Percentiles rank a stretch among this genome's conserved stretches.
phyloP scores from a whole-genome alignment of 2,329 filamentous ascomycete species.

The Ceratocystiopsis sp. region DNA sequence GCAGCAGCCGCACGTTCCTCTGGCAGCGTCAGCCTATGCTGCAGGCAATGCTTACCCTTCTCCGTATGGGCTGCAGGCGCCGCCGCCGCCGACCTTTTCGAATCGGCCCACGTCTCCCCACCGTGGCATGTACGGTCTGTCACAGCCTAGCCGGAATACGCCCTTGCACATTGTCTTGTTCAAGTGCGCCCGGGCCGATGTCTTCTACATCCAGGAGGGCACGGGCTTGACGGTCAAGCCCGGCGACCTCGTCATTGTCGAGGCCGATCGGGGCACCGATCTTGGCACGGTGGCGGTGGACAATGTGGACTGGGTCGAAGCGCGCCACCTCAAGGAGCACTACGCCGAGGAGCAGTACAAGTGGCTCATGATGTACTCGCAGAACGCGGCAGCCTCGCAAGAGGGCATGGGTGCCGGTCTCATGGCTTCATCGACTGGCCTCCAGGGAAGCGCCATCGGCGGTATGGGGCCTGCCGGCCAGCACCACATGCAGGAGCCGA shows the following conservation, averaged over 20 bases:
- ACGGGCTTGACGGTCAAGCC: slow-evolving; percentile 80
- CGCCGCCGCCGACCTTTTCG: slow-evolving; percentile 18
- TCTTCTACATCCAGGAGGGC: slow-evolving; percentile 93
- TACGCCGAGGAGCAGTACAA: slow-evolving; percentile 93
- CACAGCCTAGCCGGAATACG: slow-evolving; percentile 47
- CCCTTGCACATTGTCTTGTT: slow-evolving; percentile 82
- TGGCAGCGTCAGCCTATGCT: slow-evolving; percentile 9
- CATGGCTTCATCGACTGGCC: slow-evolving; percentile 44
- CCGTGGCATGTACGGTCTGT: slow-evolving; percentile 42
- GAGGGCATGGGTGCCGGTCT: slow-evolving; percentile 44
- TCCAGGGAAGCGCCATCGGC: slow-evolving; percentile 54
- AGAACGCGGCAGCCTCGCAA: slow-evolving; percentile 48
- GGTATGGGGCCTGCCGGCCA: slow-evolving; percentile 62
- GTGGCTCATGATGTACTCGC: slow-evolving; percentile 98
- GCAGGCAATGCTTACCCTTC: slow-evolving; percentile 24
- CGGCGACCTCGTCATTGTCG: slow-evolving; percentile 90
- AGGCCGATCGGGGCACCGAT: slow-evolving; percentile 91
- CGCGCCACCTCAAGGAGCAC: slow-evolving; percentile 77
- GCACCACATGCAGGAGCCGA: slow-evolving; percentile 56
- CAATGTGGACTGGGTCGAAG: slow-evolving; percentile 73
- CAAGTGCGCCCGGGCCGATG: slow-evolving; percentile 87
- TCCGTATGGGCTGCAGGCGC: slow-evolving; percentile 27
- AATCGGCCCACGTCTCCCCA: slow-evolving; percentile 43
- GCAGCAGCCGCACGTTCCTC: slow-evolving; percentile 10
- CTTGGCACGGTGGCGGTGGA: slow-evolving; percentile 82